phyloP scores from a whole-genome alignment of 2,329 filamentous ascomycete species.

The Neophaeococcomyces aloes region DNA sequence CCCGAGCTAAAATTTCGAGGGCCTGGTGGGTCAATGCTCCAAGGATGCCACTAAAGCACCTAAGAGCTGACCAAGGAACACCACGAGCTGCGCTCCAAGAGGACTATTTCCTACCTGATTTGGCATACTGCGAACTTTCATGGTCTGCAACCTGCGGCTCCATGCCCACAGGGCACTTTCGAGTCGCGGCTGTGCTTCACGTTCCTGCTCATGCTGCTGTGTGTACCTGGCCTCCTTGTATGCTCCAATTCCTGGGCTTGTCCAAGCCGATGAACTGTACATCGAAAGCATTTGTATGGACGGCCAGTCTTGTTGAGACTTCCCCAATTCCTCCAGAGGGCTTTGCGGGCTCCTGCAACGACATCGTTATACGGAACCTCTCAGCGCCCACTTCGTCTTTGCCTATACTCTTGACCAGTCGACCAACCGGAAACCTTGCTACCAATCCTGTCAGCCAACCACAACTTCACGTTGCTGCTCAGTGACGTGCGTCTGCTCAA shows the following conservation, averaged over 20 bases:
- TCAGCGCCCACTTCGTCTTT: background rate
- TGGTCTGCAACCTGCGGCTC: background rate
- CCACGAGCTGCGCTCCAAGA: background rate
- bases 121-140: conserved; percentile 3
- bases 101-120: conserved; percentile 1
- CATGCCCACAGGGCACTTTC: background rate
- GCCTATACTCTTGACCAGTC: background rate
- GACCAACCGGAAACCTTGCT: conserved; percentile 2
- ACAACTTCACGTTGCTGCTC: background rate
- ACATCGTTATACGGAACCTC: background rate
- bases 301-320: background rate
- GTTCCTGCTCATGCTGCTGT: background rate
- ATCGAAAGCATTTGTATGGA: background rate
- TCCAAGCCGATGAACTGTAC: background rate
- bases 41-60: background rate
- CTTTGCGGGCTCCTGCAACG: background rate
- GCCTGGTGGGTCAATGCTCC: background rate
- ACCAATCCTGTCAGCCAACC: background rate
- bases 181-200: background rate
- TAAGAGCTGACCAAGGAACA: background rate
- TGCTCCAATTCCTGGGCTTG: background rate
- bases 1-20: background rate
- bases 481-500: background rate
- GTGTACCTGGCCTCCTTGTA: background rate
- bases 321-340: background rate